Evolutionary conservation across 2,329 filamentous ascomycete species (phyloP), one percentile per base, ranked within the genome.

Genomic region (Pestalotiopsis sp.): DNA sequence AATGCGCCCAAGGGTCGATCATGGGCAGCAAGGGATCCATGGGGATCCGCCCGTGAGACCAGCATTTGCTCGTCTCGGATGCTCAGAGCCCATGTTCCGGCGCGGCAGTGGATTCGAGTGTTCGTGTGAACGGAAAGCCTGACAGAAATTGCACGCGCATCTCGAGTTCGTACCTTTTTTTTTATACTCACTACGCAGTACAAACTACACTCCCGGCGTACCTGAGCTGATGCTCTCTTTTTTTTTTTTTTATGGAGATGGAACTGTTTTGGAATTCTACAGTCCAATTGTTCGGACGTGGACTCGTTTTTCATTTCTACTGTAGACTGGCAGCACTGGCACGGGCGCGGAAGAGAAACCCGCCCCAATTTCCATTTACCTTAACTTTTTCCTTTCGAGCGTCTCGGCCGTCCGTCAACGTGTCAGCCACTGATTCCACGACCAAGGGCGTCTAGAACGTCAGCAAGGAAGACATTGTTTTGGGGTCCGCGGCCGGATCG

Each of bases 401-500:
- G 4, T 52, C 44, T 61, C 35, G 60, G 24, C 39, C 56, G 35
- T 40, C 55, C 52, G 44, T 56, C 57, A 68, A 65, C 62, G 66
- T 68, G 66, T 62, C 66, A 68, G 62, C 66, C 66, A 65, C 55
- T 52, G 62, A 68, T 68, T 68, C 66, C 66, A 62, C 56, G 39
- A 30, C 26, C 38, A 30, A 58, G 39, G 48, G 35, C 56, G 56
- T 35, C 56, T 35, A 58, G 56, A 58, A 35, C 26, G 17, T 35
- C 30, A 35, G 30, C 56, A 58, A 26, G 24, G 56, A 10, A 13
- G 56, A 52, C 44, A 35, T 35, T 35, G 30, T 35, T 35, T 35
- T 35, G 30, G 14, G 44, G 10, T 20, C 44, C 26, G 30, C 17
- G 17, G 5, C 58, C 26, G 35, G 58, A 61, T 20, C 58, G 20